Evolutionary conservation across 768 basidiomycete genomes (phyloP).

Genomic region (Boletellus sp.): DNA sequence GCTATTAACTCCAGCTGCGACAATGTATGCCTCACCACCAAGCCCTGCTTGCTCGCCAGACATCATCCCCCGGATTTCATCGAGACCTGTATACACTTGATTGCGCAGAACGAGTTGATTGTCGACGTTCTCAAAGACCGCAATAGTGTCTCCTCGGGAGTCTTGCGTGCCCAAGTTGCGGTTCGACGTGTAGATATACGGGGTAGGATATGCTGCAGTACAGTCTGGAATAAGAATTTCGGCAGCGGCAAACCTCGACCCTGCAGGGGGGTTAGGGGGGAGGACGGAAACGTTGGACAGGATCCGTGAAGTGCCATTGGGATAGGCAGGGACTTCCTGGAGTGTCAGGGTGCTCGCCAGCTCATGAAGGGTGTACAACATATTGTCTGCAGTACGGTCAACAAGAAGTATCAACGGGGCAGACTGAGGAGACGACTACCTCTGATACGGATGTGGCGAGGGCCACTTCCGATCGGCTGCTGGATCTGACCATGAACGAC

Average conservation of each 20-base stretch:
- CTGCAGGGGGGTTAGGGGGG: constrained; percentile 37
- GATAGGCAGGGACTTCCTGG: constrained; percentile 45
- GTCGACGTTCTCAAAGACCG: constrained; percentile 50
- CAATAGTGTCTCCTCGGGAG: constrained; percentile 59
- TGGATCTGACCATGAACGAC: constrained; percentile 57
- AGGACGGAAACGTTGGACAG: constrained; percentile 49
- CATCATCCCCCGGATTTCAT: constrained; percentile 66
- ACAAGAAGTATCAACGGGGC: neutral
- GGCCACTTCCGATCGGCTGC: constrained; percentile 62
- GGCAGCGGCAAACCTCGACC: constrained; percentile 46
- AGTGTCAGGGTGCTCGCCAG: constrained; percentile 54
- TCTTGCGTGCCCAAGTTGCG: constrained; percentile 53
- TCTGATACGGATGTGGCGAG: constrained; percentile 45
- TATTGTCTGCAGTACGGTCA: constrained; percentile 37
- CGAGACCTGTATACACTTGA: constrained; percentile 60
- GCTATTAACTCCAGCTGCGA: constrained; percentile 54
- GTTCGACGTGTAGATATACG: constrained; percentile 67
- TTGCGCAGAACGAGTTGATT: constrained; percentile 39
- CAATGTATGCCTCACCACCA: constrained; percentile 49
- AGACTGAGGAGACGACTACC: constrained; percentile 17
- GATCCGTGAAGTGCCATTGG: constrained; percentile 49
- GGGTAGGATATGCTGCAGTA: constrained; percentile 42
- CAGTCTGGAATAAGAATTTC: constrained; percentile 61
- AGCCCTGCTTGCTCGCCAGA: constrained; percentile 42
- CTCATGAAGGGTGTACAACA: constrained; percentile 54